A percentile compares a stretch with the other conserved stretches of the same genome.
These are phyloP conservation scores for Larix kaempferi DNA, from an alignment of 75 land plant species.

Conservation along the genomic window DNA sequence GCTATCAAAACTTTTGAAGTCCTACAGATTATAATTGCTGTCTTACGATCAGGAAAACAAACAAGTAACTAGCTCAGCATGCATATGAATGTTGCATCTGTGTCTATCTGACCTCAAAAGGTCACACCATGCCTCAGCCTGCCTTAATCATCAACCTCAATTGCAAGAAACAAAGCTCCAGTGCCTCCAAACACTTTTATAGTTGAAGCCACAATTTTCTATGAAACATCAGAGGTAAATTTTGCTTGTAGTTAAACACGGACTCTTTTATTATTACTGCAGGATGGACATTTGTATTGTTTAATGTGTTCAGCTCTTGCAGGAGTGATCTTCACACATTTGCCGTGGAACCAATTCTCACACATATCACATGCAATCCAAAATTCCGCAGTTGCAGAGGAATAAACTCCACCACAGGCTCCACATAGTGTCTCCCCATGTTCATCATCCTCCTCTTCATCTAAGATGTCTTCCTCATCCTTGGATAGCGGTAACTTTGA, in stretches of 20 bases:
- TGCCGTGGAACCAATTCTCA: slow-evolving; percentile 69
- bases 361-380: slow-evolving; percentile 73
- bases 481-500: slow-evolving; percentile 18
- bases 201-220: slow-evolving; percentile 1
- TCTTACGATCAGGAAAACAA: slow-evolving; percentile 6
- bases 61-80: neutral
- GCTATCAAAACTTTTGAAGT: slow-evolving; percentile 3
- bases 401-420: slow-evolving; percentile 44
- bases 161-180: slow-evolving; percentile 1
- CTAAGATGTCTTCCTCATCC: slow-evolving; percentile 29
- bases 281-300: slow-evolving; percentile 67
- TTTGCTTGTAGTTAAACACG: slow-evolving; percentile 7
- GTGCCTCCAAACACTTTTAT: slow-evolving; percentile 10
- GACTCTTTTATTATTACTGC: slow-evolving; percentile 44
- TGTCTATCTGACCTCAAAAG: slow-evolving; percentile 7
- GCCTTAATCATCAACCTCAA: neutral
- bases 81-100: neutral
- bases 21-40: neutral
- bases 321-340: slow-evolving; percentile 66
- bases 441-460: slow-evolving; percentile 58
- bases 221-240: neutral
- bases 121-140: slow-evolving; percentile 6
- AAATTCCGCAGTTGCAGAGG: slow-evolving; percentile 35
- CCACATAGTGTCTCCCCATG: slow-evolving; percentile 61
- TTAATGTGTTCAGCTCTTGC: slow-evolving; percentile 71